Base-by-base conservation (phyloP, 2,329 filamentous ascomycete genomes). In the Teratosphaeria destructans region DNA sequence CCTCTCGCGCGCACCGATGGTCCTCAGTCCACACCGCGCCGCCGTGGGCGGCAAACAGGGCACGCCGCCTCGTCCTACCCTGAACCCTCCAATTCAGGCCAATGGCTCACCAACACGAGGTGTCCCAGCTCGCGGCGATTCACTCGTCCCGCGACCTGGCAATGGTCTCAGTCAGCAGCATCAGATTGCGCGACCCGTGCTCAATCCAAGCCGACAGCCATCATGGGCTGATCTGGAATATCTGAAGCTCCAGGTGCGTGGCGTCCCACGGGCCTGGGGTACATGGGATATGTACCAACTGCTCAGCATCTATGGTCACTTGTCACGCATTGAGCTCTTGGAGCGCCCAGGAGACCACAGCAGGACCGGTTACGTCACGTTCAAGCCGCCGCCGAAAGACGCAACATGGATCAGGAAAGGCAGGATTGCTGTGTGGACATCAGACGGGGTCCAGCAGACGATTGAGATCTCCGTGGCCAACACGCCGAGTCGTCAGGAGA, bases 251-350 rank as follows among this genome's bases (percentile, higher is more conserved):
- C 12, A 27, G 8, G 35, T 56, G 23, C 26, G 35, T 10, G n/a
- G 37, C 16, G 37, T 56, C 23, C 55, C 55, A 29, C 32, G n/a
- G 16, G 26, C 12, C 19, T 39, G 55, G 32, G 37, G 37, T 16
- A 56, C 55, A 11, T 56, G 55, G 55, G 55, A 56, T 8, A 47
- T 56, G 32, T 47, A 56, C 26, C 34, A 56, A 37, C 26, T 27
- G 32, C 35, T 56, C 4, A 39, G 23, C 23, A 14, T 12, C 26
- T 47, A 47, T 23, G 55, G 55, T 14, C 14, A 43, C 37, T 14
- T 56, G 32, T 56, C 55, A 47, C 55, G 55, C 55, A 56, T 56
- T 56, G 37, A 56, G 19, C 39, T 56, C 34, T 11, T 19, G 8
- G 53, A 54, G 53, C 23, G 5, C 16, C 12, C 4, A 32, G 34